Evolutionary conservation across 2,329 filamentous ascomycete species (phyloP), one percentile per base, ranked within the genome.

Genomic region (Colletotrichum sp.): DNA sequence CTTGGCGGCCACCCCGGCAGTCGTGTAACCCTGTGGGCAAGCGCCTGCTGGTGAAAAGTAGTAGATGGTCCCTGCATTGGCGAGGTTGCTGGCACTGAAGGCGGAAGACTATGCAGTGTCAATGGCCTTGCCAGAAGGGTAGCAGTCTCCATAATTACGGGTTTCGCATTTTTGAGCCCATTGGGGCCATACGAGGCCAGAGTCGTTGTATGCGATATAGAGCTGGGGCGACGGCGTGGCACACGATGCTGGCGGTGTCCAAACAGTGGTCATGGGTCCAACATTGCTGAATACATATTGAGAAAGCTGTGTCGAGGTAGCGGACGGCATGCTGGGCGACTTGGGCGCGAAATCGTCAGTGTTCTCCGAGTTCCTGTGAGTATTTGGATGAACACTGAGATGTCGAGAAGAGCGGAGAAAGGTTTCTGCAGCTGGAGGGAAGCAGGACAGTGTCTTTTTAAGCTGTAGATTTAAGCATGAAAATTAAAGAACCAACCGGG

Each of bases 1-100:
- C 32, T 77, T 72, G 25, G 72, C 70, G 22, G 69, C 76, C 4
- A 77, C 77, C 11, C 78, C 81, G 4, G 72, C 80, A 3, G 80
- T 82, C 19, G 78, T 80, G 79, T 81, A 80, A 2, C 77, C 79
- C 1, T 78, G 74, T 2, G 80, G 81, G n/a, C 80, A 83, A 13
- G 66, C 55, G 4, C 80, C 30, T 3, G 78, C 82, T 0, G 81
- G 80, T 1, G 81, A 83, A 66, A 79, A 75, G 55, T 81, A 80
- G 2, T 64, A 29, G 9, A 81, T 25, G 11, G 77, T 69, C 1
- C 76, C 6, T 9, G 49, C 8, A 1, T 62, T 22, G 57, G 22
- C 22, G 57, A n/a, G 8, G 27, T 29, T 13, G 27, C 13, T n/a
- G 36, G 29, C n/a, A 5, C 8, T 36, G n/a, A 16, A 6, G 25